Conservation (phyloP, 1,284 basidiomycete species). For the Malassezia nana region DNA sequence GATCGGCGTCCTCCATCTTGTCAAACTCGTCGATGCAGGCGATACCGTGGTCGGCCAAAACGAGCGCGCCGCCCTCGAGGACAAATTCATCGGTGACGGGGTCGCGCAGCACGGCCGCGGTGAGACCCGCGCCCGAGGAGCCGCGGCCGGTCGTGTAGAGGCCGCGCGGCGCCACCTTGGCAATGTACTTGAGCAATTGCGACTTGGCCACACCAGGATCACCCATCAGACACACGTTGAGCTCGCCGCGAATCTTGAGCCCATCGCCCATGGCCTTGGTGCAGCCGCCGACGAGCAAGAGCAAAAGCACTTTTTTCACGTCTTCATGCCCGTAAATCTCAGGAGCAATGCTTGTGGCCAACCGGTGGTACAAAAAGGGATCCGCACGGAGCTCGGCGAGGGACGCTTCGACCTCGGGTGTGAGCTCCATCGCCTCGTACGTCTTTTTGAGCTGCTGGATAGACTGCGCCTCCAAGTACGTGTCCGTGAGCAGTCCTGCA, state of each 20-base stretch:
- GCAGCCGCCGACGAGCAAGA: conserved; percentile 88
- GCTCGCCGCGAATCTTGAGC: conserved; percentile 95
- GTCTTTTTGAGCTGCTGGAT: conserved; percentile 94
- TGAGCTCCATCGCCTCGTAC: conserved; percentile 85
- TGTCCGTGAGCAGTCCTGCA: conserved; percentile 90
- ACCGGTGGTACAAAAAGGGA: conserved; percentile 67
- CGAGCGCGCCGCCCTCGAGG: conserved; percentile 93
- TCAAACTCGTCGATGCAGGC: conserved; percentile 99
- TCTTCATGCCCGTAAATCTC: conserved; percentile 98
- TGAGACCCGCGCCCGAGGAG: conserved; percentile 93
- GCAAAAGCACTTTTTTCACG: conserved; percentile 91
- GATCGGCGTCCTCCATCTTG: conserved; percentile 97
- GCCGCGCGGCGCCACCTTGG: conserved; percentile 92
- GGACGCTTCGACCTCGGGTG: conserved; percentile 66
- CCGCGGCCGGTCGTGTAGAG: conserved; percentile 98
- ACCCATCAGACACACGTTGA: conserved; percentile 98
- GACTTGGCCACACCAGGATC: conserved; percentile 99
- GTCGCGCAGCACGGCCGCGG: conserved; percentile 97
- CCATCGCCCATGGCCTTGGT: conserved; percentile 90
- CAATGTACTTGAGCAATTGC: conserved; percentile 93
- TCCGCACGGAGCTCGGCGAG: conserved; percentile 67
- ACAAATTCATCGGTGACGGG: conserved; percentile 99
- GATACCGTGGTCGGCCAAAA: conserved; percentile 96
- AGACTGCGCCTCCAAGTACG: conserved; percentile 84
- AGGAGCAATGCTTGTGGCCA: conserved; percentile 73